Conservation (phyloP, 2,329 filamentous ascomycete genomes). For the Verticillium isaacii region DNA sequence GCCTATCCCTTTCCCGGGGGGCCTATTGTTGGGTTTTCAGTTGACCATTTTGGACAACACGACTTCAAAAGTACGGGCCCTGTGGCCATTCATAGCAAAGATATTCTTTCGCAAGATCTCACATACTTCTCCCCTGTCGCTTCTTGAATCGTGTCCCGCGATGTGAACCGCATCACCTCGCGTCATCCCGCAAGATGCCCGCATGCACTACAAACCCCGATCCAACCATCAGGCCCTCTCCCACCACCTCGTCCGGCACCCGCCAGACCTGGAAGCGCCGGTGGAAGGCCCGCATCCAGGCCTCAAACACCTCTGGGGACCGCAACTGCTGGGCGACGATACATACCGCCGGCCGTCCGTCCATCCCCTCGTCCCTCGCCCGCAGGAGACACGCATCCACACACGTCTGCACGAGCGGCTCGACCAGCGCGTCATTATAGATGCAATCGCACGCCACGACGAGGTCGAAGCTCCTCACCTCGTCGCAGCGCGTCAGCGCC, state of each 20-base stretch:
- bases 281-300: conserved; percentile 69
- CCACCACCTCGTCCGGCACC: conserved; percentile 60
- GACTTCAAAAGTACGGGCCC: not conserved
- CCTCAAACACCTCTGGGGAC: conserved; percentile 77
- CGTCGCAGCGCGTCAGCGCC: conserved; percentile 29
- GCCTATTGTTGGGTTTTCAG: not conserved
- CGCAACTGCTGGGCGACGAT: conserved; percentile 87
- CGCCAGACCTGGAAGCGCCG: conserved; percentile 70
- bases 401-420: conserved; percentile 78
- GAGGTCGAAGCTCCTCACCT: conserved; percentile 55
- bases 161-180: not conserved
- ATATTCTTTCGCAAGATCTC: not conserved
- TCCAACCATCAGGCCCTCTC: conserved; percentile 51
- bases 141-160: not conserved
- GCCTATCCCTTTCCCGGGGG: not conserved
- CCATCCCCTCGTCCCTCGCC: conserved; percentile 8
- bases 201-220: conserved; percentile 82
- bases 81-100: not conserved
- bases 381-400: conserved; percentile 66
- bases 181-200: conserved; percentile 50
- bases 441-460: conserved; percentile 90
- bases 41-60: not conserved
- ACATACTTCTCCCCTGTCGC: not conserved
- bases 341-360: conserved; percentile 57
- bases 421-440: conserved; percentile 84